Evolutionary conservation across 2,329 filamentous ascomycete genomes (phyloP).

Genomic region (Scedosporium dehoogii): DNA sequence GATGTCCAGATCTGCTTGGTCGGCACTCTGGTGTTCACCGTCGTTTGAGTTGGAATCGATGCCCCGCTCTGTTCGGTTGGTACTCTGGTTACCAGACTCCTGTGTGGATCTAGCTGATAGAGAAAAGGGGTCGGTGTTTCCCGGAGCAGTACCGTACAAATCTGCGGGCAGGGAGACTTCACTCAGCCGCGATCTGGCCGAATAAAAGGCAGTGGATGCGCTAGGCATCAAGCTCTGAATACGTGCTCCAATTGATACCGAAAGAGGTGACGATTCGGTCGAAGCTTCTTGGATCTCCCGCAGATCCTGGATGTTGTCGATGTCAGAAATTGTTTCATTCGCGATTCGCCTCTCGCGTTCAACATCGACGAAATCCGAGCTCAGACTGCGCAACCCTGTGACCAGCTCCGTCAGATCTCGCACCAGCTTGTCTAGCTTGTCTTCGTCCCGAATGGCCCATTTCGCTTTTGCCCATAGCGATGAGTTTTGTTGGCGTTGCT

Average conservation of each 20-base stretch:
- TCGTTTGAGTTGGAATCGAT: too few relatives aligned
- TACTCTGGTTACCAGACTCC: too few relatives aligned
- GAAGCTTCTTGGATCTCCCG: constrained; percentile 1
- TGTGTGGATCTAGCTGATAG: background rate
- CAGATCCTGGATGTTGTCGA: constrained; percentile 1
- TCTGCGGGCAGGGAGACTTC: too few relatives aligned
- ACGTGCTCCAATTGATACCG: background rate
- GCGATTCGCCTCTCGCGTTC: background rate
- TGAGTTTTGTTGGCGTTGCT: background rate
- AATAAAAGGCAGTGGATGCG: background rate
- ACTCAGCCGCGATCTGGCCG: background rate
- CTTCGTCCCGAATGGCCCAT: constrained; percentile 6
- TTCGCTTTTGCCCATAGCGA: background rate
- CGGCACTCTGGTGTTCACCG: too few relatives aligned
- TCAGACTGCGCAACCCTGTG: background rate
- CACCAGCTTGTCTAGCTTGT: constrained; percentile 1
- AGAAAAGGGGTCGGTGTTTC: too few relatives aligned
- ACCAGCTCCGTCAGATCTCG: background rate
- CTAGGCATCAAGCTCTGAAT: background rate
- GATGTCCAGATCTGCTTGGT: too few relatives aligned
- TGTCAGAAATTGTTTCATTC: background rate
- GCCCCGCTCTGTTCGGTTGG: too few relatives aligned
- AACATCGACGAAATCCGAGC: background rate
- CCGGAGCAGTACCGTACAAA: background rate
- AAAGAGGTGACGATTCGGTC: background rate